Conservation (phyloP, 306 rosid genomes). For the Dalbergia cultrata region DNA sequence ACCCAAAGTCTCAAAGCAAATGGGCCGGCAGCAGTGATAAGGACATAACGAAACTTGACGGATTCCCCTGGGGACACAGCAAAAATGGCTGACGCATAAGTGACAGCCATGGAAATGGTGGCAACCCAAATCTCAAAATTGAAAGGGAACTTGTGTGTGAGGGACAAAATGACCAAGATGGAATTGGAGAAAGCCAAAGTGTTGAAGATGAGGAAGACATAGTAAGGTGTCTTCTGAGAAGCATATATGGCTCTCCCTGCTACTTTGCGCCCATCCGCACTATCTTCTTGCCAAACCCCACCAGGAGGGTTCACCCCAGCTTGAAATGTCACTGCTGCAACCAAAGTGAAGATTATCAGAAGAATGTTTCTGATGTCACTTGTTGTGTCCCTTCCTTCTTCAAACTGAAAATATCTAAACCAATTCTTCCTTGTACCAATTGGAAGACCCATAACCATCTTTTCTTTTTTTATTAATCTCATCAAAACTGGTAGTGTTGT, state of each 20-base stretch:
- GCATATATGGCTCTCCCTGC: conserved; percentile 45
- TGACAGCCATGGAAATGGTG: conserved; percentile 43
- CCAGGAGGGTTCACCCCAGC: conserved; percentile 58
- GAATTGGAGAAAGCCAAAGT: conserved; percentile 50
- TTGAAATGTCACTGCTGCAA: conserved; percentile 56
- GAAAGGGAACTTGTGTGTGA: conserved; percentile 48
- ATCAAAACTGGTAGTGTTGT: neutral
- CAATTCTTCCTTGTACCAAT: neutral
- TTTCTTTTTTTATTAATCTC: neutral
- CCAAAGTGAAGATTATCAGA: conserved; percentile 45
- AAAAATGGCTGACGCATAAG: conserved; percentile 47
- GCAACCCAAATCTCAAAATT: conserved; percentile 39
- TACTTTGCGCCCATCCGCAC: neutral
- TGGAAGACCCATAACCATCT: neutral
- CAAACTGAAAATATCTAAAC: conserved; percentile 38
- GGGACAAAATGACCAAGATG: conserved; percentile 35
- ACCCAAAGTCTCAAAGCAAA: neutral
- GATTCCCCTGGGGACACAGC: conserved; percentile 47
- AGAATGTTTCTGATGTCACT: conserved; percentile 40
- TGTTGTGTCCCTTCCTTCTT: conserved; percentile 10
- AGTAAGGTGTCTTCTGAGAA: neutral
- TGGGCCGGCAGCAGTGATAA: conserved; percentile 42
- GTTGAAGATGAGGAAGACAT: conserved; percentile 46
- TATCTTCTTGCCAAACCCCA: conserved; percentile 58
- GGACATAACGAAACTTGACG: conserved; percentile 32